Evolutionary conservation across 2,329 filamentous ascomycete species (phyloP).

Genomic region (Thelonectria rubi): DNA sequence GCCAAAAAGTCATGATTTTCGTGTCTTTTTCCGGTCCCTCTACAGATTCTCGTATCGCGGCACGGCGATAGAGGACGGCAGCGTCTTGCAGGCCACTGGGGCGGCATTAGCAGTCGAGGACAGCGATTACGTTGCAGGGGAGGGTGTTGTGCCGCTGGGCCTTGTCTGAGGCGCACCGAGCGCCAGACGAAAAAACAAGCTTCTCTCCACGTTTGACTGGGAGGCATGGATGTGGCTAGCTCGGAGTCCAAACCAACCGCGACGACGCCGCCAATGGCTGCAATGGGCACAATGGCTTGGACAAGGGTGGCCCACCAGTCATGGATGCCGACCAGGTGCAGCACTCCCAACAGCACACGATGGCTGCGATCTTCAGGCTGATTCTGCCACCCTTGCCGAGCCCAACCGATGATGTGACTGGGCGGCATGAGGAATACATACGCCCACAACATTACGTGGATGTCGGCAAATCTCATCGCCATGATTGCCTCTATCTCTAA

Average conservation of each 20-base stretch:
- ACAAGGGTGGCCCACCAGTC: background rate
- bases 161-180: constrained; percentile 12
- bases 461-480: background rate
- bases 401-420: background rate
- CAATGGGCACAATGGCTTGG: background rate
- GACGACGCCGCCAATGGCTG: background rate
- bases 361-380: background rate
- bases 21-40: background rate
- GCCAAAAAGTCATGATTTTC: background rate
- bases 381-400: background rate
- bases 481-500: background rate
- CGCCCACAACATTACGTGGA: background rate
- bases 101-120: background rate
- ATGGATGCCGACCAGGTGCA: background rate
- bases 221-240: background rate
- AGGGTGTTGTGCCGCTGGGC: background rate
- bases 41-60: background rate
- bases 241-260: background rate
- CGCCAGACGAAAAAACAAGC: constrained; percentile 21
- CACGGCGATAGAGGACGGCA: too few species aligned
- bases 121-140: background rate
- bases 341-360: background rate
- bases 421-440: background rate
- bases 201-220: constrained; percentile 27
- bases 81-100: too few species aligned